phyloP scores from a whole-genome alignment of 2,329 filamentous ascomycete genomes.

The Claviceps sp. region DNA sequence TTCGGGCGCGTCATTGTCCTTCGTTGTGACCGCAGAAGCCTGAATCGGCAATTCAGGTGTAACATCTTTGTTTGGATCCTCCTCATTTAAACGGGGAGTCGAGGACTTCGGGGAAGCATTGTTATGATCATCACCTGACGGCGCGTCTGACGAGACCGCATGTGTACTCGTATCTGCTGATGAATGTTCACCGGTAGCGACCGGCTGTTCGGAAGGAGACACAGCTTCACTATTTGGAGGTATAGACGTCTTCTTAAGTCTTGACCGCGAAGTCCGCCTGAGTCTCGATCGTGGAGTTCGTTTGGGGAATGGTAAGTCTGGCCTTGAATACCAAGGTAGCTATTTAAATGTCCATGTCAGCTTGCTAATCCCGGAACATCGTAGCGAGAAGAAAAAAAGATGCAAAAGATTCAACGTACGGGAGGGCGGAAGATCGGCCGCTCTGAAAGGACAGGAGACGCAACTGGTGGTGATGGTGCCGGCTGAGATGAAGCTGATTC shows the following conservation, averaged over 20 bases:
- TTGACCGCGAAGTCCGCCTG: constrained; percentile 22
- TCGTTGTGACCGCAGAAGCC: background rate
- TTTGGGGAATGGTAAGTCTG: constrained; percentile 36
- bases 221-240: constrained; percentile 24
- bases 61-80: background rate
- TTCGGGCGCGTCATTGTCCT: background rate
- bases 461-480: constrained; percentile 1
- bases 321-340: constrained; percentile 45
- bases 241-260: constrained; percentile 29
- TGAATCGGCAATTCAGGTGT: background rate
- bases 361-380: background rate
- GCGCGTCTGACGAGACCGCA: background rate
- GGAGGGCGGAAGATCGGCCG: constrained; percentile 31
- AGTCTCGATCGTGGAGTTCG: constrained; percentile 23
- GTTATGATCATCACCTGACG: constrained; percentile 3
- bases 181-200: constrained; percentile 14
- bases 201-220: constrained; percentile 29
- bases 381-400: background rate
- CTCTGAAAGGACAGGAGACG: constrained; percentile 5
- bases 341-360: constrained; percentile 13
- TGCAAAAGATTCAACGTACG: constrained; percentile 27
- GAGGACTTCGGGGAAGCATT: background rate
- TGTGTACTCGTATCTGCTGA: background rate
- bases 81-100: background rate
- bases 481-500: constrained; percentile 15